phyloP scores from a whole-genome alignment of 208 protist species.

The Endotrypanum monterogeii region DNA sequence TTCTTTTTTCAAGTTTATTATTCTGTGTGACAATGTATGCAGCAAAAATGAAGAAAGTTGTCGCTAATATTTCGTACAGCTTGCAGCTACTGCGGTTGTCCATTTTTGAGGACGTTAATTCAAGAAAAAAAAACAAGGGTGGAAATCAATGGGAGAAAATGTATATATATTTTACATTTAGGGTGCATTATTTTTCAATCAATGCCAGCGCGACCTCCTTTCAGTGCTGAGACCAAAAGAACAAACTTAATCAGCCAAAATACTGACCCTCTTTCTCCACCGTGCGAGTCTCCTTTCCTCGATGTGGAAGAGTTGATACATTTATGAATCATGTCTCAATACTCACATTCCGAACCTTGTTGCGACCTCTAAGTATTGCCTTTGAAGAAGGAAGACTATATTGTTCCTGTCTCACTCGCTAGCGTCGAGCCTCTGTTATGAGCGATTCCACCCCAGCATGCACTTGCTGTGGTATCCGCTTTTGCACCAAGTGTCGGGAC shows the following conservation, averaged over 20 bases:
- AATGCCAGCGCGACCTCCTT: neutral
- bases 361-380: neutral
- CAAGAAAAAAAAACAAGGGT: too few species aligned
- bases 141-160: neutral
- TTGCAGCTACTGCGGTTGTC: neutral
- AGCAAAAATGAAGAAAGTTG: neutral
- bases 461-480: slow-evolving; percentile 76
- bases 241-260: neutral
- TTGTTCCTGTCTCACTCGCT: neutral
- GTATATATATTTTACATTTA: too few species aligned
- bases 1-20: slow-evolving; percentile 20
- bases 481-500: slow-evolving; percentile 56
- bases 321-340: neutral
- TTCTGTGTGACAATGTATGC: neutral
- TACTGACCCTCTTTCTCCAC: too few species aligned
- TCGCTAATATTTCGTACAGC: neutral
- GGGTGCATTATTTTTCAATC: too few species aligned
- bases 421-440: neutral
- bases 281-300: neutral
- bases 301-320: neutral
- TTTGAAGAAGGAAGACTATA: neutral
- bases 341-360: neutral
- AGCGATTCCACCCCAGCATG: slow-evolving; percentile 23
- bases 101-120: neutral
- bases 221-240: too few species aligned